A percentile compares a stretch with the other conserved stretches of the same genome.
phyloP scores from a whole-genome alignment of 2,329 filamentous ascomycete genomes.

The Fusarium sp. region DNA sequence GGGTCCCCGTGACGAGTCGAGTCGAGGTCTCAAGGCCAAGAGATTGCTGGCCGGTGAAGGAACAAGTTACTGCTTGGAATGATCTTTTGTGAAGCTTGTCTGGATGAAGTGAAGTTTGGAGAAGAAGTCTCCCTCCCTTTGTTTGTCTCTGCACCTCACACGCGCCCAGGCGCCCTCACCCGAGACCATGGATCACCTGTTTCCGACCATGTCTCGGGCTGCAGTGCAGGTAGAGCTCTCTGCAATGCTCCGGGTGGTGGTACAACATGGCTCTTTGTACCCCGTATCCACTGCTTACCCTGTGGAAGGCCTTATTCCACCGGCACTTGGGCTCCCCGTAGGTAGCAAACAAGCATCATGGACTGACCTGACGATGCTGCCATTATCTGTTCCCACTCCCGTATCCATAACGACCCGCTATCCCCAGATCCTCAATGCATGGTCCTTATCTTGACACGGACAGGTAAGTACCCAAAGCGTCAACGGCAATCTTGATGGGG shows the following conservation, averaged over 20 bases:
- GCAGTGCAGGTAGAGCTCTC: neutral
- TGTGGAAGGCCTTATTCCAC: neutral
- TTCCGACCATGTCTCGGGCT: neutral
- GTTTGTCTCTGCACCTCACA: neutral
- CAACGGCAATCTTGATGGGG: conserved; percentile 1
- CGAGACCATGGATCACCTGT: neutral
- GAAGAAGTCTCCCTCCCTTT: neutral
- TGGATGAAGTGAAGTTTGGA: neutral
- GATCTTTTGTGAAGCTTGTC: conserved; percentile 3
- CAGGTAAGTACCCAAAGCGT: neutral
- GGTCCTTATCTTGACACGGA: conserved; percentile 10
- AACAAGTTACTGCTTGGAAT: conserved; percentile 5
- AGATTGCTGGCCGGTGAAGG: neutral
- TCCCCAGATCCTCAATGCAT: conserved; percentile 8
- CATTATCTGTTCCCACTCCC: conserved; percentile 1
- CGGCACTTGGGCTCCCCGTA: conserved; percentile 5
- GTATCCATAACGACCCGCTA: conserved; percentile 17
- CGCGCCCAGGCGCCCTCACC: neutral
- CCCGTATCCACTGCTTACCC: neutral
- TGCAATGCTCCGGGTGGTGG: conserved; percentile 1
- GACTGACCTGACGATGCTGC: neutral
- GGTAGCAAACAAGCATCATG: neutral
- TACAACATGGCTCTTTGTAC: neutral
- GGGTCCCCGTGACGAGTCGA: conserved; percentile 2
- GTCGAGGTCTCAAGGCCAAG: neutral